Evolutionary conservation across 768 basidiomycete genomes (phyloP), one percentile per base, ranked within the genome.

Genomic region (Amanita jacksonii): DNA sequence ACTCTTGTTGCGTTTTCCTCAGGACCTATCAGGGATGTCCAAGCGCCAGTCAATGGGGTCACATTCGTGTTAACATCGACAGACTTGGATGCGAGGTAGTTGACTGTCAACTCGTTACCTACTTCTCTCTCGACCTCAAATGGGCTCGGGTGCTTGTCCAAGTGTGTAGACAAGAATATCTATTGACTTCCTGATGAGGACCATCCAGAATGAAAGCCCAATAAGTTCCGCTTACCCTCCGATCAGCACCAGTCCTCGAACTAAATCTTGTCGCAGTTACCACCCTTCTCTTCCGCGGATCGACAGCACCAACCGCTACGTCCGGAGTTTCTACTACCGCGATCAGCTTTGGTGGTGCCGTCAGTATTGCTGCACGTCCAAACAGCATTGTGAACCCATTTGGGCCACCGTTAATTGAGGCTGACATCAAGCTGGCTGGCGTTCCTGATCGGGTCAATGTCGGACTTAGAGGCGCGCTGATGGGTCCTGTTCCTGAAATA

Each of bases 221-320:
- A 12, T 12, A 51, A 25, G 30, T 35, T 36, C 24, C 19, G 64
- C 83, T 46, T 46, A 90, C 89, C 67, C 84, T 72, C 38, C 89
- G 69, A 64, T 87, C 81, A 19, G 90, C 87, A 2, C 89, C 91
- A 5, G 73, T 65, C 45, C 91, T 68, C 18, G 85, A 81, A 57
- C 88, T 90, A 57, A 92, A 93, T 48, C 90, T 67, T 13, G 89
- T 94, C 5, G 86, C 85, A 43, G 87, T 90, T 10, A 89, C 82
- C 1, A 92, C 85, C 38, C 90, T 67, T 52, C 84, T 69, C 70
- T 91, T 88, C 59, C 72, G 68, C 13, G 86, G 78, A 59, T 93
- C 90, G 7, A 91, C 85, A 18, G 89, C 85, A 7, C 90, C 90
- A 28, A 89, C 77, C n/a, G 80, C 88, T 7, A 90, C 81, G 57